Conservation (phyloP, 2,329 filamentous ascomycete species). For the Fusarium vanettenii region DNA sequence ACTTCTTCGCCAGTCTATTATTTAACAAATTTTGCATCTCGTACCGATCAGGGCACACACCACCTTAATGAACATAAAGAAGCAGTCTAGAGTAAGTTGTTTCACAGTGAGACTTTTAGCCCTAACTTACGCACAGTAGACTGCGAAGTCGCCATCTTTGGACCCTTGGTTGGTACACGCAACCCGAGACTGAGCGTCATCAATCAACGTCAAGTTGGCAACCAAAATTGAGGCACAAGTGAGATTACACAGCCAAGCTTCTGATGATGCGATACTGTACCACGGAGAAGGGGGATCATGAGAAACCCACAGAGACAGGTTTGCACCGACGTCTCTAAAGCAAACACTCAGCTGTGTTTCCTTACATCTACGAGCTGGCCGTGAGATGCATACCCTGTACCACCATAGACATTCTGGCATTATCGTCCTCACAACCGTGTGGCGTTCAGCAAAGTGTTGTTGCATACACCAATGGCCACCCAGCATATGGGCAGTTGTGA, state of each 20-base stretch:
- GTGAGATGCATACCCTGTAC: not conserved
- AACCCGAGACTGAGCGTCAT: not conserved
- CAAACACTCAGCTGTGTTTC: not conserved
- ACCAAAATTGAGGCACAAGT: not conserved
- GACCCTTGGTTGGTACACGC: not conserved
- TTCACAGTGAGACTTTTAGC: not conserved
- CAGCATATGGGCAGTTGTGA: not conserved
- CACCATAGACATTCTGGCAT: not conserved
- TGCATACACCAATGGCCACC: not conserved
- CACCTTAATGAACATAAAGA: not conserved
- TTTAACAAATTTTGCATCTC: not conserved
- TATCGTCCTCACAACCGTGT: not conserved
- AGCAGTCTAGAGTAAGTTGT: not conserved
- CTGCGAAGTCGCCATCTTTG: not conserved
- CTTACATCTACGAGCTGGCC: not conserved
- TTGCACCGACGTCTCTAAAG: not conserved
- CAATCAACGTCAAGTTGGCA: not conserved
- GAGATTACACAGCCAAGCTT: not conserved
- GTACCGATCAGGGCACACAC: not conserved
- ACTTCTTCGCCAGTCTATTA: not conserved
- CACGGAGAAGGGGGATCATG: not conserved
- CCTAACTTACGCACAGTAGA: not conserved
- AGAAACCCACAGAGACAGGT: not conserved
- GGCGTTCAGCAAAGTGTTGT: not conserved
- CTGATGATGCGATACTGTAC: not conserved